These are phyloP conservation scores for Caloboletus firmus DNA, from an alignment of 1,284 basidiomycete genomes.

Conservation along the genomic window DNA sequence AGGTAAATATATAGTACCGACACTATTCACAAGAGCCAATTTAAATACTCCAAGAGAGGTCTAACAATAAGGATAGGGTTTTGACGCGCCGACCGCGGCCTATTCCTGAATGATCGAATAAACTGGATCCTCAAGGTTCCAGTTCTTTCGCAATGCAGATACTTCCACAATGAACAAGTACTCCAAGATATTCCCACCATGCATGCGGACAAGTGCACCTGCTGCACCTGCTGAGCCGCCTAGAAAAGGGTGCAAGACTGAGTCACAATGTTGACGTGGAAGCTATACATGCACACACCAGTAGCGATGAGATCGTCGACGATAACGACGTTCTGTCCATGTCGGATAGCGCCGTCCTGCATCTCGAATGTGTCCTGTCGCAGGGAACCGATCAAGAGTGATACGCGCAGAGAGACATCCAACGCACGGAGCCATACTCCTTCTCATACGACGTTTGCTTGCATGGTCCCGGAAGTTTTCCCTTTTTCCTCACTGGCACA, in stretches of 20 bases:
- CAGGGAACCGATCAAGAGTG: slow-evolving; percentile 4
- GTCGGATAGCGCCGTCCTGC: slow-evolving; percentile 83
- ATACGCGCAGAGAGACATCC: background rate
- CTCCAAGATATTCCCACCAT: slow-evolving; percentile 84
- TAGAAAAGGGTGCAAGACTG: slow-evolving; percentile 30
- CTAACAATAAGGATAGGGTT: slow-evolving; percentile 21
- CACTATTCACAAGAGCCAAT: slow-evolving; percentile 1
- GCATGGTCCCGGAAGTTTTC: slow-evolving; percentile 91
- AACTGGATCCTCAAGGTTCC: slow-evolving; percentile 76
- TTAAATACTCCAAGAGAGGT: slow-evolving; percentile 8
- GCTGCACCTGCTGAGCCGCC: slow-evolving; percentile 95
- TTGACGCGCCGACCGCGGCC: slow-evolving; percentile 5
- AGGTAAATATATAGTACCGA: background rate
- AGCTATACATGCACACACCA: slow-evolving; percentile 47
- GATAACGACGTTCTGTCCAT: slow-evolving; percentile 84
- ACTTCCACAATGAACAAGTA: slow-evolving; percentile 95
- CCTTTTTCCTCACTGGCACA: slow-evolving; percentile 92
- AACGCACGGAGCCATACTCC: slow-evolving; percentile 85
- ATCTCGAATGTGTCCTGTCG: slow-evolving; percentile 90
- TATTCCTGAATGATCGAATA: slow-evolving; percentile 86
- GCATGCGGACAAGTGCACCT: slow-evolving; percentile 83
- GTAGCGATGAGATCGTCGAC: slow-evolving; percentile 98
- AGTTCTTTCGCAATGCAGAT: slow-evolving; percentile 39
- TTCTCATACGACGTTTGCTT: slow-evolving; percentile 83
- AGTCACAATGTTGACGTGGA: slow-evolving; percentile 1